Evolutionary conservation across 768 basidiomycete species (phyloP).

Genomic region (Amanita exitialis): DNA sequence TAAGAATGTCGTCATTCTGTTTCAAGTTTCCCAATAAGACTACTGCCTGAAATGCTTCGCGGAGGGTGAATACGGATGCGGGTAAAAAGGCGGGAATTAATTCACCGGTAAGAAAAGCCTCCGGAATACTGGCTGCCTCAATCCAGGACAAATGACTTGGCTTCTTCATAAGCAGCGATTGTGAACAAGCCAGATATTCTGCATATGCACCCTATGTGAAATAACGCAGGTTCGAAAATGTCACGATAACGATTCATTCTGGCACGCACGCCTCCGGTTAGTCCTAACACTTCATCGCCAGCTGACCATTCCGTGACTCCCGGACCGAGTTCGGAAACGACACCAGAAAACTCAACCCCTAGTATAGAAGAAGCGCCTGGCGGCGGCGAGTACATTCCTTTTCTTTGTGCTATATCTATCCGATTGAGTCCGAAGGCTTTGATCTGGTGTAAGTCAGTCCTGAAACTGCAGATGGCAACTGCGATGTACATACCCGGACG

Average conservation of each 20-base stretch:
- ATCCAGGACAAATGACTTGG: conserved; percentile 68
- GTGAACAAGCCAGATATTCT: conserved; percentile 64
- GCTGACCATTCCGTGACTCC: conserved; percentile 43
- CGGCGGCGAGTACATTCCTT: conserved; percentile 70
- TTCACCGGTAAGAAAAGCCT: conserved; percentile 80
- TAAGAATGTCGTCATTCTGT: conserved; percentile 62
- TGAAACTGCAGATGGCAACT: neutral
- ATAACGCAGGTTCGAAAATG: neutral
- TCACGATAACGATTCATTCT: neutral
- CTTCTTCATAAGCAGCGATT: conserved; percentile 64
- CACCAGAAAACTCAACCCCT: conserved; percentile 83
- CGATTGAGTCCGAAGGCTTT: conserved; percentile 85
- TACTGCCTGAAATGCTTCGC: conserved; percentile 36
- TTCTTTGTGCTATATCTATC: conserved; percentile 70
- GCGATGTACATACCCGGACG: conserved; percentile 55
- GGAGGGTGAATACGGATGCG: neutral
- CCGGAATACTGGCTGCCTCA: conserved; percentile 82
- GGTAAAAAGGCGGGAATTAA: neutral
- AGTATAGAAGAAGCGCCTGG: conserved; percentile 66
- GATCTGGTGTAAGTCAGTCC: conserved; percentile 30
- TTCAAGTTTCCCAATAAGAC: conserved; percentile 62
- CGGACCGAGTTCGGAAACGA: conserved; percentile 42
- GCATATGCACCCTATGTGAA: conserved; percentile 75
- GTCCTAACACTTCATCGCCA: conserved; percentile 70
- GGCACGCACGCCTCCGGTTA: conserved; percentile 63